phyloP scores from a whole-genome alignment of 768 basidiomycete genomes.

The Trametes cinnabarina region DNA sequence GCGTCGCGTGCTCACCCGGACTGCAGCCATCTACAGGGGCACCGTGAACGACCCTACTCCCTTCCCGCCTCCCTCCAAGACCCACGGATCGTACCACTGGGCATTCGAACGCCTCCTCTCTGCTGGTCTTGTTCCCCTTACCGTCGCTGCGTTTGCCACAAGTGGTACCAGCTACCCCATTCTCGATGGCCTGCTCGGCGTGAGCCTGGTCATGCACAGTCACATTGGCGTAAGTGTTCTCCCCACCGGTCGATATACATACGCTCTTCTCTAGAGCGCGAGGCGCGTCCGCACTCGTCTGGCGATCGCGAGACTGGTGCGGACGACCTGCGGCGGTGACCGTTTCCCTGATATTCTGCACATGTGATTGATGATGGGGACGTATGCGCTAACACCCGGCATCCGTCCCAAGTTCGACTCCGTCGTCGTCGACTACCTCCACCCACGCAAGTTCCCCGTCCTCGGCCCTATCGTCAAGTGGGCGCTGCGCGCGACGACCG shows the following conservation, averaged over 20 bases:
- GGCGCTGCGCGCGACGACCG: slow-evolving; percentile 73
- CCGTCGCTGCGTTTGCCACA: slow-evolving; percentile 81
- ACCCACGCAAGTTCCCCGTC: slow-evolving; percentile 89
- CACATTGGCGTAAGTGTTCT: slow-evolving; percentile 82
- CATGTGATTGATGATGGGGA: slow-evolving; percentile 4
- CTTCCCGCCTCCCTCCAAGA: slow-evolving; percentile 78
- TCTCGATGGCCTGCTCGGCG: slow-evolving; percentile 84
- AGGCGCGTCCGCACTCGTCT: neutral
- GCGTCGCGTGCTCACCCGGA: neutral
- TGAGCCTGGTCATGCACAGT: slow-evolving; percentile 89
- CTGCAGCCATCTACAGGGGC: slow-evolving; percentile 78
- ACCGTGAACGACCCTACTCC: slow-evolving; percentile 93
- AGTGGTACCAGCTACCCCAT: slow-evolving; percentile 76
- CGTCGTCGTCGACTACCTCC: slow-evolving; percentile 84
- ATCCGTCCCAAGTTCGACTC: slow-evolving; percentile 62
- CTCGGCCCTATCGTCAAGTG: slow-evolving; percentile 70
- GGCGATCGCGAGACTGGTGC: neutral
- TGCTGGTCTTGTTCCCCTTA: slow-evolving; percentile 84
- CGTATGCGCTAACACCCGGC: slow-evolving; percentile 1
- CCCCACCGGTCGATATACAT: too few species aligned
- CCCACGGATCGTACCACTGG: slow-evolving; percentile 89
- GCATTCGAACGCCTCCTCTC: slow-evolving; percentile 92
- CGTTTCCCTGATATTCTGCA: neutral
- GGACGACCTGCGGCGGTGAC: neutral
- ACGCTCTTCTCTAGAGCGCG: too few species aligned